phyloP scores from a whole-genome alignment of 148 eudicot genomes.

The Chenopodium berlandieri region DNA sequence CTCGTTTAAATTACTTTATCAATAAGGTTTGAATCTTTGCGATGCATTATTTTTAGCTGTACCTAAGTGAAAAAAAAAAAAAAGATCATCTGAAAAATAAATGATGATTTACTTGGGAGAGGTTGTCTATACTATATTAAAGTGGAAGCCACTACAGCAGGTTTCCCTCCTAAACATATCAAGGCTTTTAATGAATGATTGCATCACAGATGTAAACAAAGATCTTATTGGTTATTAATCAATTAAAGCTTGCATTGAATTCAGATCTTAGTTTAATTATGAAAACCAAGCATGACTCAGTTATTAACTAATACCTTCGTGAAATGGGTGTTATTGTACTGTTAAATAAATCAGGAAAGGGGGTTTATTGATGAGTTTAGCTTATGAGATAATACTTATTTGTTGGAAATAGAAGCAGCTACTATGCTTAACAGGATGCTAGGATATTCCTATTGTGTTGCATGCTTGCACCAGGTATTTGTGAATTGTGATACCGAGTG shows the following conservation, averaged over 20 bases:
- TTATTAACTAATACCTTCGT: no score
- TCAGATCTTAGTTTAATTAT: no score
- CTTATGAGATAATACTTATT: background rate
- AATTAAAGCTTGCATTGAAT: no score
- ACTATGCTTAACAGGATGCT: background rate
- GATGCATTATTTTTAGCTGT: background rate
- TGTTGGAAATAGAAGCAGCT: background rate
- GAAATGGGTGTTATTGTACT: no score
- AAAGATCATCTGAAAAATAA: no score
- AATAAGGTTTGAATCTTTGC: slow-evolving; percentile 51
- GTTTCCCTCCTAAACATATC: background rate
- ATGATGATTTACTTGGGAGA: background rate
- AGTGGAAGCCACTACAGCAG: no score
- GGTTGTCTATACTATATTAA: background rate
- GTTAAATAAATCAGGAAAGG: no score
- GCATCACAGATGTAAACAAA: no score
- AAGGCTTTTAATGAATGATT: no score
- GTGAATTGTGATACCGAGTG: background rate
- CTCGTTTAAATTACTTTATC: slow-evolving; percentile 70
- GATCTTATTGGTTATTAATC: no score
- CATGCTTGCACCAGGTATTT: background rate
- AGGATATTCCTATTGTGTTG: background rate
- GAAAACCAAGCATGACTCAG: no score
- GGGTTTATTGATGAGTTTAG: no score
- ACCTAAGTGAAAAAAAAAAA: background rate